A percentile compares a stretch with the other conserved stretches of the same genome.
Conservation (phyloP, 1,284 basidiomycete species). For the Gymnopus androsaceus region DNA sequence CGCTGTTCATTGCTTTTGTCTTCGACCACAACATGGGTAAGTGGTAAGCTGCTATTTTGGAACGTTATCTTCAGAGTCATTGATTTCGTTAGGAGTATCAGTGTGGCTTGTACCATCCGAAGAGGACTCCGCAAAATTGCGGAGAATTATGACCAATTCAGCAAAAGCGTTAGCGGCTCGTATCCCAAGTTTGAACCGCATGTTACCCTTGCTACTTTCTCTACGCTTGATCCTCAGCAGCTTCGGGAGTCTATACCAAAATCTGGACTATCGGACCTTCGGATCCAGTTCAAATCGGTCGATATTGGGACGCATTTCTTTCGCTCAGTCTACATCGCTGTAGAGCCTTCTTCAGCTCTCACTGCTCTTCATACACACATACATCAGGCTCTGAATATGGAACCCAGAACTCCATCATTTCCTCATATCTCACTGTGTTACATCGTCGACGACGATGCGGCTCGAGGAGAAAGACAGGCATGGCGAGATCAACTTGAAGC, state of each 20-base stretch:
- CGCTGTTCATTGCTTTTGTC: no score
- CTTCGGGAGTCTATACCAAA: conserved; percentile 45
- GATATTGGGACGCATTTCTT: conserved; percentile 63
- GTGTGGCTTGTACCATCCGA: conserved; percentile 52
- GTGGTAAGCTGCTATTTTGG: no score
- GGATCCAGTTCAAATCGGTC: conserved; percentile 52
- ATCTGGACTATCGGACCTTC: conserved; percentile 24
- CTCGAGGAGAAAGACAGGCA: conserved; percentile 35
- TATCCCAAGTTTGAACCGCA: conserved; percentile 68
- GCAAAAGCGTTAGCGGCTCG: conserved; percentile 29
- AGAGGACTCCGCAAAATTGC: conserved; percentile 33
- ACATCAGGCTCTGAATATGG: conserved; percentile 41
- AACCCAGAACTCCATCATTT: conserved; percentile 52
- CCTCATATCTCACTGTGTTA: conserved; percentile 76
- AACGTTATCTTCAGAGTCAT: no score
- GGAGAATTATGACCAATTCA: conserved; percentile 36
- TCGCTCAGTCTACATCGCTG: conserved; percentile 65
- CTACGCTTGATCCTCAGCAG: conserved; percentile 26
- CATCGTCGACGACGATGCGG: conserved; percentile 59
- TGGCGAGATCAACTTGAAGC: conserved; percentile 33
- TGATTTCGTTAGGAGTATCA: no score
- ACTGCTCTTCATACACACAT: conserved; percentile 50
- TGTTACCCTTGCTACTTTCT: conserved; percentile 62
- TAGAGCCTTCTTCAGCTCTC: conserved; percentile 48
- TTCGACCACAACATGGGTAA: no score